phyloP scores from a whole-genome alignment of 345 rosid genomes.

The Trapa bicornis region DNA sequence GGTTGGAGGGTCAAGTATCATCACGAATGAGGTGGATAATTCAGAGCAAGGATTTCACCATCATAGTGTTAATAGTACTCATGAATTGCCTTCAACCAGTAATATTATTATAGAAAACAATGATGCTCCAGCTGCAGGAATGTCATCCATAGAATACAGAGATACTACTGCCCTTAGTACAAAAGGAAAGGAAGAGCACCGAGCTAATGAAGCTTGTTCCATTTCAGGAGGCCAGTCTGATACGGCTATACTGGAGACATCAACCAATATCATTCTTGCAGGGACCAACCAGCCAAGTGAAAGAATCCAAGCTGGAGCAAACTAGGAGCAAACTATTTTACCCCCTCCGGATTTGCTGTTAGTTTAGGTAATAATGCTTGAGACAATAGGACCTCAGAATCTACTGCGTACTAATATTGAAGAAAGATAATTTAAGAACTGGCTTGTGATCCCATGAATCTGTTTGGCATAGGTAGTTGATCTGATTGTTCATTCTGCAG shows the following conservation, averaged over 20 bases:
- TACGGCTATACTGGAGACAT: conserved; percentile 8
- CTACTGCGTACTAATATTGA: background rate
- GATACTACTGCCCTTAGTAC: background rate
- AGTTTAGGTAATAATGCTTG: background rate
- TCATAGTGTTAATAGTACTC: background rate
- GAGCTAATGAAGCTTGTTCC: background rate
- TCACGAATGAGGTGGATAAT: background rate
- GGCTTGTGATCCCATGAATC: background rate
- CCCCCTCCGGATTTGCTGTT: background rate
- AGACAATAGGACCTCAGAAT: background rate
- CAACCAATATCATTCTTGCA: conserved; percentile 11
- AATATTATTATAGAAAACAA: background rate
- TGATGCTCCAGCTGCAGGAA: background rate
- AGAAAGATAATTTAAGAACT: background rate
- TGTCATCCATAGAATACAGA: background rate
- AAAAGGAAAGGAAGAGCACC: background rate
- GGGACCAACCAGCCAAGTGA: conserved; percentile 23
- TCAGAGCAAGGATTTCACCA: background rate
- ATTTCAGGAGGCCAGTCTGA: background rate
- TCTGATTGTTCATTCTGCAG: background rate
- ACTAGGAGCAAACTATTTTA: background rate
- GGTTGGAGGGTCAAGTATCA: background rate
- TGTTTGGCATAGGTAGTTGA: background rate
- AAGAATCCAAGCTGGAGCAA: conserved; percentile 23
- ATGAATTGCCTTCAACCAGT: background rate